Conservation (phyloP, 495 filamentous ascomycete genomes). For the Podospora didyma region DNA sequence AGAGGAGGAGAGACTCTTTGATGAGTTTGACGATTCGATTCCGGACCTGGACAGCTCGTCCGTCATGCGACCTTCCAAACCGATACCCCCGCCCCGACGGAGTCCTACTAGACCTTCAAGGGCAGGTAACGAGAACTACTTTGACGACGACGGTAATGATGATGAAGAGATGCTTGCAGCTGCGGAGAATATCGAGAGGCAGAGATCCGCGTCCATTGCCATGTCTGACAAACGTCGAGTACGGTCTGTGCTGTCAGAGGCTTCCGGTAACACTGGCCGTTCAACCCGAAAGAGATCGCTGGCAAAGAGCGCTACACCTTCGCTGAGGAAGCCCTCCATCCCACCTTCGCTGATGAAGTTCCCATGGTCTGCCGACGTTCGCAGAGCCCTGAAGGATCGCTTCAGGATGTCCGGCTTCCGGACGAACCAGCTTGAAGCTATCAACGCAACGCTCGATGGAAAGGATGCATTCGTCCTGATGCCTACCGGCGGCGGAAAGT, state of each 20-base stretch:
- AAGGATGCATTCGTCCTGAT: slow-evolving; percentile 92
- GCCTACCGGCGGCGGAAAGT: slow-evolving; percentile 97
- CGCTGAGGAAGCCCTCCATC: slow-evolving; percentile 24
- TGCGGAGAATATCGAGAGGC: slow-evolving; percentile 53
- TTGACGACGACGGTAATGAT: slow-evolving; percentile 60
- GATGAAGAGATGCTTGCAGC: slow-evolving; percentile 69
- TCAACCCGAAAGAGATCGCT: slow-evolving; percentile 26
- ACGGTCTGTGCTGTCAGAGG: slow-evolving; percentile 32
- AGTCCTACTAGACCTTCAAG: not conserved
- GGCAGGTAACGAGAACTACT: slow-evolving; percentile 45
- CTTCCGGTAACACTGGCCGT: slow-evolving; percentile 31
- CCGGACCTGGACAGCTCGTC: slow-evolving; percentile 9
- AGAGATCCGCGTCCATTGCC: slow-evolving; percentile 24
- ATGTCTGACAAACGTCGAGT: slow-evolving; percentile 16
- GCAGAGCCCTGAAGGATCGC: slow-evolving; percentile 65
- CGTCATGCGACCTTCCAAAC: not conserved
- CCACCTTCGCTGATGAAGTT: slow-evolving; percentile 41
- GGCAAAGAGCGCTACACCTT: slow-evolving; percentile 21
- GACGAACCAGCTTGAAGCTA: slow-evolving; percentile 88
- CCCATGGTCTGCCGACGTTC: slow-evolving; percentile 85
- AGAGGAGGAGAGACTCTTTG: slow-evolving; percentile 37
- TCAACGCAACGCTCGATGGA: slow-evolving; percentile 84
- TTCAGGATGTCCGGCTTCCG: slow-evolving; percentile 85
- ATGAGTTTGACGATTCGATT: slow-evolving; percentile 32
- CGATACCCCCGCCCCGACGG: not conserved